phyloP scores from a whole-genome alignment of 345 rosid species.

The Erysimum cheiranthoides region DNA sequence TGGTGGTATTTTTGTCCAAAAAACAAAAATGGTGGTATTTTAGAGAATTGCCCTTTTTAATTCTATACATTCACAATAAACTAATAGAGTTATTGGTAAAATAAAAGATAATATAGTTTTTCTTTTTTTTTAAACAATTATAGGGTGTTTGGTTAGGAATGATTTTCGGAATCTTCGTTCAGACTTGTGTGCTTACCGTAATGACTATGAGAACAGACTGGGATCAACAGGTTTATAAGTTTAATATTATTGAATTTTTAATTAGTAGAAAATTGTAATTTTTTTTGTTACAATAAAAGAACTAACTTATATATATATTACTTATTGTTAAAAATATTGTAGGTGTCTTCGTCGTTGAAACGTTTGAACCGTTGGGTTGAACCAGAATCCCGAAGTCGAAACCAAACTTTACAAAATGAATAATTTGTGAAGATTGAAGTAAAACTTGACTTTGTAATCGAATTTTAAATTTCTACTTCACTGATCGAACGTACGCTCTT shows the following conservation, averaged over 20 bases:
- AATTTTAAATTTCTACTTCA: neutral
- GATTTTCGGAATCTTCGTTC: conserved; percentile 65
- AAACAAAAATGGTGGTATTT: no score
- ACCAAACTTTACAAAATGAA: conserved; percentile 4
- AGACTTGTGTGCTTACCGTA: conserved; percentile 45
- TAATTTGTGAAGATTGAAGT: neutral
- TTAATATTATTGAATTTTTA: neutral
- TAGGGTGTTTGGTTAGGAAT: conserved; percentile 90
- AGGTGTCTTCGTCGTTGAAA: conserved; percentile 17
- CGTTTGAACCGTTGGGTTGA: conserved; percentile 40
- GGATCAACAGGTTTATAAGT: conserved; percentile 50
- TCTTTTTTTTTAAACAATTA: no score
- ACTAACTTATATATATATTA: neutral
- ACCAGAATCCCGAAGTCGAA: conserved; percentile 10
- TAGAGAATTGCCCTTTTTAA: no score
- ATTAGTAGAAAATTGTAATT: no score
- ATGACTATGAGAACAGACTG: conserved; percentile 46
- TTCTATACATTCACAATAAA: neutral
- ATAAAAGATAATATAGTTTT: no score
- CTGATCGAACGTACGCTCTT: neutral
- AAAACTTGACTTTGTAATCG: conserved; percentile 2
- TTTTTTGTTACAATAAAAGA: neutral
- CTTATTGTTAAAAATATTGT: conserved; percentile 6
- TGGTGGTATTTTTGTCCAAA: no score
- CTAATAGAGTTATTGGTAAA: no score